Percentiles rank a stretch among this genome's conserved stretches.
These are phyloP conservation scores for Nitzschia putrida DNA, from an alignment of 108 stramenopile genomes.

Conservation along the genomic window DNA sequence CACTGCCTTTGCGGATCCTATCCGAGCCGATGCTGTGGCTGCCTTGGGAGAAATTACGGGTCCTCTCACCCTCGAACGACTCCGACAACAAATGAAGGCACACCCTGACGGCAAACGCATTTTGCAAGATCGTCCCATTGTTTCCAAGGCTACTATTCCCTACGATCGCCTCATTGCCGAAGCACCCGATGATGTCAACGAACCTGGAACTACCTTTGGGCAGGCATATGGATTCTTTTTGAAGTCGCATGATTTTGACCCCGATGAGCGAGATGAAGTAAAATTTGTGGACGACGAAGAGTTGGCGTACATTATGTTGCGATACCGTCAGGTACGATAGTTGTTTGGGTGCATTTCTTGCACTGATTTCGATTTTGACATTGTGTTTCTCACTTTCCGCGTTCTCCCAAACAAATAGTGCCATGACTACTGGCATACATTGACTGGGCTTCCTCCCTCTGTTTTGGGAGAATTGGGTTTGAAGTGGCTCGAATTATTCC, in stretches of 20 bases:
- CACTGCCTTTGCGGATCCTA: constrained; percentile 84
- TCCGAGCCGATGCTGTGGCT: constrained; percentile 91
- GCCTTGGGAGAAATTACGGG: constrained; percentile 94
- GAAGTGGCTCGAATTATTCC: constrained; percentile 95
- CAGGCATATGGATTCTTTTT: constrained; percentile 86
- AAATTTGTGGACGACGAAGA: constrained; percentile 66
- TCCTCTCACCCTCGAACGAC: constrained; percentile 60
- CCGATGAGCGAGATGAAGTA: constrained; percentile 77
- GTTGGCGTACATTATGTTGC: constrained; percentile 91
- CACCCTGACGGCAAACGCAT: constrained; percentile 60
- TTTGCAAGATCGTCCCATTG: constrained; percentile 70
- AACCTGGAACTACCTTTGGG: constrained; percentile 73
- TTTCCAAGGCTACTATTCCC: constrained; percentile 56
- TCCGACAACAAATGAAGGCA: constrained; percentile 56
- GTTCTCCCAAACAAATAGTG: constrained; percentile 15
- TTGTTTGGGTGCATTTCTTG: neutral
- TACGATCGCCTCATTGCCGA: constrained; percentile 42
- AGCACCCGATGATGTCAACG: constrained; percentile 33
- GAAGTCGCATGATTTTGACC: constrained; percentile 80
- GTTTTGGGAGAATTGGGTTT: constrained; percentile 93
- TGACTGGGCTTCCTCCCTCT: constrained; percentile 92
- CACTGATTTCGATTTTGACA: neutral
- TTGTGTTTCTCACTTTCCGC: neutral
- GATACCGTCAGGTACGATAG: constrained; percentile 76
- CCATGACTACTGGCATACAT: constrained; percentile 95